A percentile compares a stretch with the other conserved stretches of the same genome.
Conservation (phyloP, 352 stramenopile genomes). For the Elongisporangium prolatum region DNA sequence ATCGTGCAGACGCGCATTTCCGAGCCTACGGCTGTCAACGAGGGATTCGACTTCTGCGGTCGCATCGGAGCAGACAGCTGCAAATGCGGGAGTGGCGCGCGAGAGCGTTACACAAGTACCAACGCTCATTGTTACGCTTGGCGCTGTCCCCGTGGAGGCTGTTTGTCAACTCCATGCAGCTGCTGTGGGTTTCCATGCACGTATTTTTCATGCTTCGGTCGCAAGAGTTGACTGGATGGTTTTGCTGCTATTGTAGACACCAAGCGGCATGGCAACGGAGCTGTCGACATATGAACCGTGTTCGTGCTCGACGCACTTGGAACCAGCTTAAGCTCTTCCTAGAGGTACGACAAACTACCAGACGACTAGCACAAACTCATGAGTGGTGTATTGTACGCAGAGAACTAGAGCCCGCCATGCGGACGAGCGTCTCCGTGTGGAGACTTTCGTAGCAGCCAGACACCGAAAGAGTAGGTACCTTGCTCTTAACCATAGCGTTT, state of each 20-base stretch:
- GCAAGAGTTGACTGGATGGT: not conserved
- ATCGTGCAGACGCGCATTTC: constrained; percentile 28
- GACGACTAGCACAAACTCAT: too few relatives aligned
- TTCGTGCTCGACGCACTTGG: constrained; percentile 6
- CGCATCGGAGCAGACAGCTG: constrained; percentile 14
- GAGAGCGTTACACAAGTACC: constrained; percentile 13
- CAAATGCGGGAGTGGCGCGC: constrained; percentile 20
- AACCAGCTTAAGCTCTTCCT: constrained; percentile 18
- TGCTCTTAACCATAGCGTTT: not conserved
- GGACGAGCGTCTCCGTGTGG: constrained; percentile 16
- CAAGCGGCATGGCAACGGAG: constrained; percentile 31
- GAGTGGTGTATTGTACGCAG: too few relatives aligned
- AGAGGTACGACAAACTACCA: constrained; percentile 13
- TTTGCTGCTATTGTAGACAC: constrained; percentile 20
- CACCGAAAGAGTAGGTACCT: constrained; percentile 26
- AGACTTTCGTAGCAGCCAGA: constrained; percentile 23
- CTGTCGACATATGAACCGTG: constrained; percentile 9
- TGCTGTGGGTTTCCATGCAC: constrained; percentile 24
- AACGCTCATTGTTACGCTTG: constrained; percentile 23
- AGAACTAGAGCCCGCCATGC: constrained; percentile 20
- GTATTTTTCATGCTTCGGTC: not conserved
- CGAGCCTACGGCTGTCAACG: constrained; percentile 10
- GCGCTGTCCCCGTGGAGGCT: constrained; percentile 32
- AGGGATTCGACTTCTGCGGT: constrained; percentile 15
- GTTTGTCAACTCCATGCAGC: constrained; percentile 33